phyloP scores from a whole-genome alignment of 805 yeast species.

The Nakazawaea ishiwadae region DNA sequence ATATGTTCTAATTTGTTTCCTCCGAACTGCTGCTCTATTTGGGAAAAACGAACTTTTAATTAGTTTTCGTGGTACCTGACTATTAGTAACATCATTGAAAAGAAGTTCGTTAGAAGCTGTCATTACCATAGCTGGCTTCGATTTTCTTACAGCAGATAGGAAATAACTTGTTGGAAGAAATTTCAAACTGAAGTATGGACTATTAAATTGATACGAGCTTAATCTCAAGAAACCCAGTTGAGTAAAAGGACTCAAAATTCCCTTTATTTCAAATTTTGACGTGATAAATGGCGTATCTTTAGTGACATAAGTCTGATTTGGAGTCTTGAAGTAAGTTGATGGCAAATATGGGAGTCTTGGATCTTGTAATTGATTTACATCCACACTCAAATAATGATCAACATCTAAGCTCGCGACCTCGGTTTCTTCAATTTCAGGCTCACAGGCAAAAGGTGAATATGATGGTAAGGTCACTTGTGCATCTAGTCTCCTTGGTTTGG shows the following conservation, averaged over 20 bases:
- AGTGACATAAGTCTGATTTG: conserved; percentile 6
- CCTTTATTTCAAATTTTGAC: conserved; percentile 20
- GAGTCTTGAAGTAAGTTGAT: conserved; percentile 16
- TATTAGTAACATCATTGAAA: no score
- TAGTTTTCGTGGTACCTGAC: not conserved
- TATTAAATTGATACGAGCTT: not conserved
- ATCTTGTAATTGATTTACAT: not conserved
- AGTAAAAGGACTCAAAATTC: conserved; percentile 3
- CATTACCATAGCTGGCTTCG: conserved; percentile 25
- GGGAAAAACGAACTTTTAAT: conserved; percentile 23
- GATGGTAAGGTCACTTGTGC: no score
- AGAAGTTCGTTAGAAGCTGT: conserved; percentile 22
- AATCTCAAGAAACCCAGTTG: not conserved
- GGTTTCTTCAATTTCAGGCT: not conserved
- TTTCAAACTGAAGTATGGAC: conserved; percentile 10
- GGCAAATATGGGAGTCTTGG: conserved; percentile 18
- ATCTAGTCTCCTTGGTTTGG: no score
- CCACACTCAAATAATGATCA: not conserved
- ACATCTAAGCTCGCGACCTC: not conserved
- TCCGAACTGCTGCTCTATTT: conserved; percentile 24
- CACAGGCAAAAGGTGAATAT: not conserved
- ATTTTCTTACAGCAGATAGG: conserved; percentile 24
- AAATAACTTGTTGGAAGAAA: conserved; percentile 21
- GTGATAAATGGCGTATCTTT: conserved; percentile 13
- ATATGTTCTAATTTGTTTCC: not conserved